Evolutionary conservation across 1,139 yeast genomes (phyloP), one percentile per base, ranked within the genome.

Genomic region (Geotrichum siamense): DNA sequence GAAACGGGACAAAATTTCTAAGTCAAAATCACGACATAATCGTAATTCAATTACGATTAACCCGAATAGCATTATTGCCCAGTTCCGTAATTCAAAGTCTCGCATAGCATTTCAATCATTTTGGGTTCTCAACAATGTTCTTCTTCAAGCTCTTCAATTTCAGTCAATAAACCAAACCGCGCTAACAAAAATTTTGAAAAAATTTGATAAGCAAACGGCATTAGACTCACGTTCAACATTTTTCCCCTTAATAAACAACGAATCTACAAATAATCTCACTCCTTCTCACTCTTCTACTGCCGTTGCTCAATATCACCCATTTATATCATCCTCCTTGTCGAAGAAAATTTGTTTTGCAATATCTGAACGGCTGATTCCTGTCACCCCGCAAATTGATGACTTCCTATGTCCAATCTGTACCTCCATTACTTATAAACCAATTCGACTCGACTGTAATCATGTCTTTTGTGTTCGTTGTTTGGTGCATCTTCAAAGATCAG

Each of bases 381-480:
- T 81, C 2, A 67, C 81, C 1, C 91, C 91, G 1, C 89, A 81
- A 58, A 63, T 82, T 15, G 89, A 82, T 43, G 91, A 82, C 57
- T 82, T 79, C 55, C 67, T 76, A 2, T 82, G 91, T 57, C 87
- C 89, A 0, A 75, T 82, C 6, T 82, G 91, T 57, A 73, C 76
- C 60, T 70, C 75, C 3, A 71, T 82, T 33, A 86, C 87, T 0
- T 81, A 72, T 60, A 80, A 80, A 55, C 91, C 91, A 1, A 78
- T 82, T 39, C 62, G 77, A 40, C 65, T 82, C 19, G 63, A 63
- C 10, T 82, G 91, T 59, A 72, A 73, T 1, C 91, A 82, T 57
- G 63, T 79, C 22, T 82, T 81, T 58, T 82, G 91, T 59, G 79
- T 82, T 2, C 61, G 87, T 41, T 82, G 91, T 54, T 61, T 81